Evolutionary conservation across 148 eudicot genomes (phyloP).

Genomic region (Rhododendron griersonianum): DNA sequence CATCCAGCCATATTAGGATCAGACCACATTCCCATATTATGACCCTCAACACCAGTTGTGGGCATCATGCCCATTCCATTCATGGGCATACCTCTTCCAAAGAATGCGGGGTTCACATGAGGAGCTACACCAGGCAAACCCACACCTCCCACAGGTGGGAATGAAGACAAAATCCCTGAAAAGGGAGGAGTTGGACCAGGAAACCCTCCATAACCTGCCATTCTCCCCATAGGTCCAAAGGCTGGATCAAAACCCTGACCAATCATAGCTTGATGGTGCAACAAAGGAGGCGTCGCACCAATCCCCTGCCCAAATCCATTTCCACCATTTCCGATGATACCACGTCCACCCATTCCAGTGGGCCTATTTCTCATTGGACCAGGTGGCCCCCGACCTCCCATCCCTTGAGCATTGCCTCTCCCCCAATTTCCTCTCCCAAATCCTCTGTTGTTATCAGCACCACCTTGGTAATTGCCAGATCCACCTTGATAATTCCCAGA

Average conservation of each 20-base stretch:
- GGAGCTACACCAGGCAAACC: constrained; percentile 88
- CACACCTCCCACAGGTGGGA: constrained; percentile 63
- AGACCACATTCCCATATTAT: constrained; percentile 84
- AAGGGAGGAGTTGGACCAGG: constrained; percentile 66
- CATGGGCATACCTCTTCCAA: constrained; percentile 74
- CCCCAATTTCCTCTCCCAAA: constrained; percentile 75
- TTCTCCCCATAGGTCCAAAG: constrained; percentile 87
- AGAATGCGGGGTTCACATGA: constrained; percentile 88
- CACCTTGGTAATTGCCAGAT: constrained; percentile 43
- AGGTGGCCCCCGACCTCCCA: constrained; percentile 55
- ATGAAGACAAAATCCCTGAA: constrained; percentile 66
- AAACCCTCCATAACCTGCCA: constrained; percentile 60
- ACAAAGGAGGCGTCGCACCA: constrained; percentile 56
- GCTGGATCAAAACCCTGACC: constrained; percentile 83
- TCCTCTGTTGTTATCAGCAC: constrained; percentile 33
- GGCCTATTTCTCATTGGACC: constrained; percentile 58
- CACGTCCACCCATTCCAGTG: constrained; percentile 56
- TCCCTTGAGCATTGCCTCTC: constrained; percentile 67
- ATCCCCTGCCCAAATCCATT: constrained; percentile 69
- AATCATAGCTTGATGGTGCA: constrained; percentile 88
- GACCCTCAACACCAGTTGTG: constrained; percentile 67
- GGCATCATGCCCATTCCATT: constrained; percentile 74
- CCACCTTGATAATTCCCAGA: neutral
- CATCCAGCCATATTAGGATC: constrained; percentile 82
- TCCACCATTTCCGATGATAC: constrained; percentile 71